These are phyloP conservation scores for Gypsophila paniculata DNA, from an alignment of 179 eudicot species.

Conservation along the genomic window DNA sequence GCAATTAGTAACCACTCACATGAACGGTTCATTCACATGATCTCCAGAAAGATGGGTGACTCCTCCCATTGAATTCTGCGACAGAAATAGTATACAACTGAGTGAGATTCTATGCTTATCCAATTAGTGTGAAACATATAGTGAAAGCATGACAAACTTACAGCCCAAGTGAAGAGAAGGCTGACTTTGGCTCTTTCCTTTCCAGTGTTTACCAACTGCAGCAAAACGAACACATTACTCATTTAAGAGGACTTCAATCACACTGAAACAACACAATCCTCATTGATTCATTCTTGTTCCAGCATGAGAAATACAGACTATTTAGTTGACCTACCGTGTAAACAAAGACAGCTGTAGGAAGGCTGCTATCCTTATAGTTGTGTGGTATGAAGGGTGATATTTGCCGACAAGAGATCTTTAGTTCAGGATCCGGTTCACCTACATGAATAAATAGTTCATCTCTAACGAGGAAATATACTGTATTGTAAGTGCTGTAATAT, in stretches of 20 bases:
- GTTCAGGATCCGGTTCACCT: slow-evolving; percentile 99
- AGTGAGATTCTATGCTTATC: slow-evolving; percentile 12
- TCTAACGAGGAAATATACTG: slow-evolving; percentile 22
- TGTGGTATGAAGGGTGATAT: slow-evolving; percentile 97
- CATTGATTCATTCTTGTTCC: neutral
- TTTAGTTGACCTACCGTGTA: slow-evolving; percentile 61
- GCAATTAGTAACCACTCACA: slow-evolving; percentile 44
- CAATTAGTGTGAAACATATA: neutral
- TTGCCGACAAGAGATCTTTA: slow-evolving; percentile 95
- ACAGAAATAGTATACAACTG: neutral
- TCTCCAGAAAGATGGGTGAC: slow-evolving; percentile 84
- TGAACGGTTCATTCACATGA: slow-evolving; percentile 94
- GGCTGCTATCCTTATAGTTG: slow-evolving; percentile 93
- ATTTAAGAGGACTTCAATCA: slow-evolving; percentile 5
- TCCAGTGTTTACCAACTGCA: slow-evolving; percentile 89
- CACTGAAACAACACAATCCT: neutral
- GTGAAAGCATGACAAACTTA: slow-evolving; percentile 40
- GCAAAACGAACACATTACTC: slow-evolving; percentile 20
- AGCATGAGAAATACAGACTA: neutral
- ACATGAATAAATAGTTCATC: slow-evolving; percentile 12
- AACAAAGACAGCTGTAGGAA: slow-evolving; percentile 90
- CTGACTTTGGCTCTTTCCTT: slow-evolving; percentile 96
- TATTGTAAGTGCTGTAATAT: neutral
- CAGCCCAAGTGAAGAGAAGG: slow-evolving; percentile 97
- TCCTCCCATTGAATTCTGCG: slow-evolving; percentile 96